Evolutionary conservation across 768 basidiomycete genomes (phyloP).

Genomic region (Termitomyces sp.): DNA sequence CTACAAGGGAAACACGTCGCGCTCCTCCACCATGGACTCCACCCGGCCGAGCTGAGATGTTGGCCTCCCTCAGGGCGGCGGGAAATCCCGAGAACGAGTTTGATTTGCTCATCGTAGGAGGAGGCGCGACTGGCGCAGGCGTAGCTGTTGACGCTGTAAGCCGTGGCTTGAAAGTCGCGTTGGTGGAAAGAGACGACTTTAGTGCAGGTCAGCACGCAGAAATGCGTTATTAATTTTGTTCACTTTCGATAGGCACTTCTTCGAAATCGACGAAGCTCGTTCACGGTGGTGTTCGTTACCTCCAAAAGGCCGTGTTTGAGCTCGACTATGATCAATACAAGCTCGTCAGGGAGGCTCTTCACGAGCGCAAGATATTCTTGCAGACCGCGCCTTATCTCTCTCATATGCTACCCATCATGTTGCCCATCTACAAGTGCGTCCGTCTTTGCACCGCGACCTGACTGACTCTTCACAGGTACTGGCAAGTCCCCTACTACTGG

Average conservation of each 20-base stretch:
- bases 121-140: conserved; percentile 94
- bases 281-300: conserved; percentile 95
- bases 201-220: conserved; percentile 55
- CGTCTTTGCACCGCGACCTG: too few species aligned
- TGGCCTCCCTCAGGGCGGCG: conserved; percentile 50
- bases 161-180: conserved; percentile 84
- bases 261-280: conserved; percentile 98
- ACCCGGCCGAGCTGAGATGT: conserved; percentile 61
- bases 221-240: not conserved
- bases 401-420: conserved; percentile 92
- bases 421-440: conserved; percentile 87
- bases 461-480: conserved; percentile 51
- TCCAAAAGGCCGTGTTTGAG: conserved; percentile 94
- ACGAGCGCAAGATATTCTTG: conserved; percentile 89
- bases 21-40: conserved; percentile 80
- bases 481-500: conserved; percentile 97
- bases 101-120: conserved; percentile 83
- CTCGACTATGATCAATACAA: conserved; percentile 97
- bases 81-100: conserved; percentile 37
- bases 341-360: conserved; percentile 91
- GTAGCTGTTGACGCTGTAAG: conserved; percentile 95
- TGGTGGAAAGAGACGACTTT: conserved; percentile 93
- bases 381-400: conserved; percentile 94
- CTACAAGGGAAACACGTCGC: conserved; percentile 60
- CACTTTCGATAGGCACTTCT: conserved; percentile 65